A percentile compares a stretch with the other conserved stretches of the same genome.
These are phyloP conservation scores for Crithidia expoeki DNA, from an alignment of 208 protist species.

Conservation along the genomic window DNA sequence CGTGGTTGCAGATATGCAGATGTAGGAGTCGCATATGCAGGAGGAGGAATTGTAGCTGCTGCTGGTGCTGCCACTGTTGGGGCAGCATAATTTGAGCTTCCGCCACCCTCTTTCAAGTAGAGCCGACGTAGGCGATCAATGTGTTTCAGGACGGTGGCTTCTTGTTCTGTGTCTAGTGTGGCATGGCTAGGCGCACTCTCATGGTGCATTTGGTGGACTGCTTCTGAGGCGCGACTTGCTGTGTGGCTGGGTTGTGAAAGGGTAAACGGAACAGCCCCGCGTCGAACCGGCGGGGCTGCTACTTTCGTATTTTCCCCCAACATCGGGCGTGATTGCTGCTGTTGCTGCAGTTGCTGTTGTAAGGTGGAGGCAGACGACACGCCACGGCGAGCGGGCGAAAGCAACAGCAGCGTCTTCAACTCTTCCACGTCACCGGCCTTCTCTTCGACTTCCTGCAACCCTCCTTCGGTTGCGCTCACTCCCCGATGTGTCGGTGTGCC, in stretches of 20 bases:
- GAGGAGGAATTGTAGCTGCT: not conserved
- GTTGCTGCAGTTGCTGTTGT: not conserved
- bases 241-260: not conserved
- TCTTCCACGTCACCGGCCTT: not conserved
- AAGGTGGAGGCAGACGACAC: not conserved
- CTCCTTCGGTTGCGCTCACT: not conserved
- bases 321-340: not conserved
- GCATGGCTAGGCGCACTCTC: not conserved
- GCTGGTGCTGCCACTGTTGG: not conserved
- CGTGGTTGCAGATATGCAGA: not conserved
- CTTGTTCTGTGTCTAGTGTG: not conserved
- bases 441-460: not conserved
- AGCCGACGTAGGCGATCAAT: slow-evolving; percentile 21
- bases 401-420: slow-evolving; percentile 6
- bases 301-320: not conserved
- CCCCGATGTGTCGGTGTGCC: too few relatives aligned
- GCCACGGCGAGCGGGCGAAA: not conserved
- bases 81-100: not conserved
- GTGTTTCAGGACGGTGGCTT: slow-evolving; percentile 14
- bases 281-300: slow-evolving; percentile 2
- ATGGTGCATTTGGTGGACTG: not conserved
- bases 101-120: slow-evolving; percentile 1
- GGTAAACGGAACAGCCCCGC: slow-evolving; percentile 21
- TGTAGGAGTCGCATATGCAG: not conserved
- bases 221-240: not conserved